Base-by-base conservation (phyloP, 805 yeast species). In the Hanseniaspora valbyensis region DNA sequence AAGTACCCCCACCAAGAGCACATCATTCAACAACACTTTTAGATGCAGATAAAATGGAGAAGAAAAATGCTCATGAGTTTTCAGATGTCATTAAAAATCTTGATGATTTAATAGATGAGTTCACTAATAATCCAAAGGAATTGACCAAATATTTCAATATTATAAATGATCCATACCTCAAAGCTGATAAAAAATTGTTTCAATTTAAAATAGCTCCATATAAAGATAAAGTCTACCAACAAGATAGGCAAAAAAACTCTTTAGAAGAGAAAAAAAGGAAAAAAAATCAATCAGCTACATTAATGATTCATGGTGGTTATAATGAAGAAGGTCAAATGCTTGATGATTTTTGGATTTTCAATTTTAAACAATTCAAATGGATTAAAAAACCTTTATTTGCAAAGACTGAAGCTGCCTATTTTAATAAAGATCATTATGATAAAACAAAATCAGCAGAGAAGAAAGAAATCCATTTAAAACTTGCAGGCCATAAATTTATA, bases 1-100 rank as follows among this genome's bases (percentile, higher is more conserved):
- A 13, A 12, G 0, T 12, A 4, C 50, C 50, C 3, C 3, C 3
- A 2, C 25, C 44, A 14, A 48, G 44, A 26, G 42, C 51, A 2
- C 40, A 38, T 21, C 51, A 48, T 33, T 48, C 51, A 21, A 25
- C 44, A 7, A 48, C 51, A 25, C 32, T 48, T 14, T 13, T 48
- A 12, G 10, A 14, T 3, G 26, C 42, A 3, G 42, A 33, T 3
- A n/a, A 19, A 2, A 3, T 36, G 21, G 8, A 29, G 14, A 21
- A 36, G 19, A 33, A 34, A 16, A 21, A 12, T 10, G 3, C 8
- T 10, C 30, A 36, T 12, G 2, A 12, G 1, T 44, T 21, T 21
- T 9, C 16, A 10, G 25, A 26, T 28, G 42, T n/a, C 9, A 21
- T 19, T 1, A 8, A 18, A 12, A 39, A 26, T 7, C 7, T 48